Percentiles rank a stretch among this genome's conserved stretches.
These are phyloP conservation scores for Phialocephala subalpina DNA, from an alignment of 2,329 filamentous ascomycete species.

Conservation along the genomic window DNA sequence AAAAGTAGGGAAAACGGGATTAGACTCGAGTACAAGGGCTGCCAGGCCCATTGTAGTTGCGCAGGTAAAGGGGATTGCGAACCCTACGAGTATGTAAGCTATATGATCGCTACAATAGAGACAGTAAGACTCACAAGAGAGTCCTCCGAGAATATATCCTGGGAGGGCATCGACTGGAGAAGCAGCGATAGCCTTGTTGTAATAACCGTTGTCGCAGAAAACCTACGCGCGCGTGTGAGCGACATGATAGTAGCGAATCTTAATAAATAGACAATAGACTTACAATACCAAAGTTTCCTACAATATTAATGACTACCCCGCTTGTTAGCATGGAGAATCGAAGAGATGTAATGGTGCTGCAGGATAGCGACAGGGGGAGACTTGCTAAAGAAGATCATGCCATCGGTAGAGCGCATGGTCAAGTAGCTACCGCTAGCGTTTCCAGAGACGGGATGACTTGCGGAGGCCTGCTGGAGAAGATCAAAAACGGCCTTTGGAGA, in stretches of 20 bases:
- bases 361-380: too few species aligned
- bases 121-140: too few species aligned
- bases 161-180: conserved; percentile 86
- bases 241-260: too few species aligned
- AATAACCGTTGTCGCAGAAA: conserved; percentile 89
- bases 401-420: conserved; percentile 84
- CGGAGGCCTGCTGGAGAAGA: conserved; percentile 72
- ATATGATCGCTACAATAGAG: too few species aligned
- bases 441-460: conserved; percentile 76
- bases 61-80: conserved; percentile 89
- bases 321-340: too few species aligned
- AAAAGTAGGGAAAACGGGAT: conserved; percentile 75
- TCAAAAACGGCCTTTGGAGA: conserved; percentile 83
- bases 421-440: conserved; percentile 85
- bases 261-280: conserved; percentile 16
- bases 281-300: conserved; percentile 77
- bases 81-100: too few species aligned
- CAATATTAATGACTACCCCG: conserved; percentile 90
- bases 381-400: conserved; percentile 89
- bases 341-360: too few species aligned
- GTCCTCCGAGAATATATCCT: conserved; percentile 83
- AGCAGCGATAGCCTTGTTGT: conserved; percentile 92
- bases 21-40: conserved; percentile 80
- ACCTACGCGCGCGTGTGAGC: conserved; percentile 62
- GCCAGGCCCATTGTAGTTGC: conserved; percentile 89